Conservation (phyloP, 305 asterid genomes). For the Fraxinus velutina region DNA sequence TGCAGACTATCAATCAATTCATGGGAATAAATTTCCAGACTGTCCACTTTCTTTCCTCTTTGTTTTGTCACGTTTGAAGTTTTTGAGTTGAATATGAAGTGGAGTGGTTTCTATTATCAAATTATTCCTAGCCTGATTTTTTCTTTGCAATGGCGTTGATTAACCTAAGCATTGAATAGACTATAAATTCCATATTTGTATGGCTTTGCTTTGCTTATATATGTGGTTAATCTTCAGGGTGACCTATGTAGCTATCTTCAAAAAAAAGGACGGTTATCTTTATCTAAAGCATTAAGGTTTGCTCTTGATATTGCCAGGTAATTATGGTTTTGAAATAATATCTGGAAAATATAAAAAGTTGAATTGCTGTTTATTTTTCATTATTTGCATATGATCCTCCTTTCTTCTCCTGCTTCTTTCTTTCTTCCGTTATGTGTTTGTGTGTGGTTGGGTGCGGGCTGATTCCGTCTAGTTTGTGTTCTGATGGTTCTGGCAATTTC, state of each 20-base stretch:
- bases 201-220: constrained; percentile 12
- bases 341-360: background rate
- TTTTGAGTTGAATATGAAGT: constrained; percentile 10
- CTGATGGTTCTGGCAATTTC: constrained; percentile 22
- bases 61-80: background rate
- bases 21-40: background rate
- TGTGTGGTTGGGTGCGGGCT: background rate
- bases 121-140: constrained; percentile 4
- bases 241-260: constrained; percentile 76
- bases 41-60: constrained; percentile 1
- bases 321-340: constrained; percentile 18
- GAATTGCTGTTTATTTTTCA: background rate
- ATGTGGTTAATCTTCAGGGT: constrained; percentile 52
- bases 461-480: background rate
- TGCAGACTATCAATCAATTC: background rate
- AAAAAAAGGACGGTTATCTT: constrained; percentile 80
- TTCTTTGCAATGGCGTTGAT: background rate
- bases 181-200: background rate
- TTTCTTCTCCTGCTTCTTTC: background rate
- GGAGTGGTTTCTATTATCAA: background rate
- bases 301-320: constrained; percentile 94
- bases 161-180: background rate
- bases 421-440: background rate
- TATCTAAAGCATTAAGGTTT: constrained; percentile 80
- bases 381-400: background rate